Evolutionary conservation across 2,329 filamentous ascomycete genomes (phyloP), one percentile per base, ranked within the genome.

Genomic region (Sclerotinia sclerotiorum): DNA sequence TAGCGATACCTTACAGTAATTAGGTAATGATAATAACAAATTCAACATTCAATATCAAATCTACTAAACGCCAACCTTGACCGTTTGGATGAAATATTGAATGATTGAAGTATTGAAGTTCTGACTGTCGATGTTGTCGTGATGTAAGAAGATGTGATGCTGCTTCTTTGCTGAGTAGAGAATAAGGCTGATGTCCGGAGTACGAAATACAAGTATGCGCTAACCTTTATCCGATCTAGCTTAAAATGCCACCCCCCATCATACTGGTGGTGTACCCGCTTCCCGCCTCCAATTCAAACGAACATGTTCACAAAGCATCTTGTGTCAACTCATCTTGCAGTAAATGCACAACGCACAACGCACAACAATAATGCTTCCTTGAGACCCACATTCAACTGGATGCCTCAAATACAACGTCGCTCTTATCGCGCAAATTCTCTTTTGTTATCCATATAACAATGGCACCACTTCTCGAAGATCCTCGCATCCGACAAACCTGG

Each of bases 401-500:
- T 65, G 62, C 39, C 49, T 65, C 35, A 44, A 55, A 65, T 29
- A 65, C 21, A 24, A 39, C 8, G n/a, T 65, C 39, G 17, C 35
- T 55, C 35, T 7, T 24, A 42, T 57, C 63, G 39, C 27, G 52
- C 63, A 57, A 29, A 49, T 13, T 42, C 15, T 32, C 44, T 32
- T 56, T 21, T 42, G 27, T 46, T 56, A 32, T 56, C 27, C 21
- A 49, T 24, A 55, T 51, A 60, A 58, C 46, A 68, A 79, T 79
- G 77, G 76, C 77, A 63, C 74, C 77, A 60, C 73, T 90, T 73
- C 82, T 90, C 72, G 87, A 90, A 77, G 94, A 97, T 80, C 94
- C 94, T 70, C 91, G 94, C 76, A 88, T 97, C 79, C 92, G 94
- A 73, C 93, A 97, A 80, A 93, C 92, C 75, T 92, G 97, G 86